A percentile compares a stretch with the other conserved stretches of the same genome.
phyloP scores from a whole-genome alignment of 495 filamentous ascomycete genomes.

The Lepraria neglecta region DNA sequence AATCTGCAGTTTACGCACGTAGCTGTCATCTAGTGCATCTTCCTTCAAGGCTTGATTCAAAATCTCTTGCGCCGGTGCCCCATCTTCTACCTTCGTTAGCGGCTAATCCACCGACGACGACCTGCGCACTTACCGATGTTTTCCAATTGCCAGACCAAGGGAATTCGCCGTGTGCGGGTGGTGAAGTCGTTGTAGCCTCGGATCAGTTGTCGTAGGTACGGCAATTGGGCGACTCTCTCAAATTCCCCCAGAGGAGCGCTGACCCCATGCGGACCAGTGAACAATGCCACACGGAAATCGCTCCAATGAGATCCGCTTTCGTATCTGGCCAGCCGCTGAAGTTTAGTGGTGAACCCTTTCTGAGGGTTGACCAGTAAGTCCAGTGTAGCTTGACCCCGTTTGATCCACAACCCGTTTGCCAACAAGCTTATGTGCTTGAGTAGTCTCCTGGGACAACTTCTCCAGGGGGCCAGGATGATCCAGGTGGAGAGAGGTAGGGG shows the following conservation, averaged over 20 bases:
- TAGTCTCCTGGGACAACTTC: too few species aligned
- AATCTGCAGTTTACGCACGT: constrained; percentile 5
- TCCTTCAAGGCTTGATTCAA: constrained; percentile 14
- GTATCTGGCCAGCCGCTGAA: background rate
- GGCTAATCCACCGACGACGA: constrained; percentile 1
- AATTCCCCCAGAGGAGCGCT: constrained; percentile 28
- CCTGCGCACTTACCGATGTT: constrained; percentile 23
- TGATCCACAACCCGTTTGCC: too few species aligned
- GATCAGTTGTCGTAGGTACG: constrained; percentile 33
- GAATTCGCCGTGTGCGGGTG: constrained; percentile 27
- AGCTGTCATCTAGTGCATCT: constrained; percentile 9
- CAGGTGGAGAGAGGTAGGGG: too few species aligned
- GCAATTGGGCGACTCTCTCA: constrained; percentile 28
- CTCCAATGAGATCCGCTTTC: background rate
- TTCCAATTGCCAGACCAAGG: constrained; percentile 33
- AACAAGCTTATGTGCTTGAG: too few species aligned
- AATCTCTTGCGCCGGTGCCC: background rate
- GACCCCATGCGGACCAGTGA: constrained; percentile 32
- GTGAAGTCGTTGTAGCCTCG: constrained; percentile 32
- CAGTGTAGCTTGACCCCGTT: too few species aligned
- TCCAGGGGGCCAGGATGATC: too few species aligned
- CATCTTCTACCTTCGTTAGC: constrained; percentile 1
- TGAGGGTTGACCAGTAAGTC: background rate
- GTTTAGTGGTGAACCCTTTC: background rate
- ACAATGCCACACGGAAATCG: constrained; percentile 20